Evolutionary conservation across 495 filamentous ascomycete species (phyloP).

Genomic region (Aspergillus bridgeri): DNA sequence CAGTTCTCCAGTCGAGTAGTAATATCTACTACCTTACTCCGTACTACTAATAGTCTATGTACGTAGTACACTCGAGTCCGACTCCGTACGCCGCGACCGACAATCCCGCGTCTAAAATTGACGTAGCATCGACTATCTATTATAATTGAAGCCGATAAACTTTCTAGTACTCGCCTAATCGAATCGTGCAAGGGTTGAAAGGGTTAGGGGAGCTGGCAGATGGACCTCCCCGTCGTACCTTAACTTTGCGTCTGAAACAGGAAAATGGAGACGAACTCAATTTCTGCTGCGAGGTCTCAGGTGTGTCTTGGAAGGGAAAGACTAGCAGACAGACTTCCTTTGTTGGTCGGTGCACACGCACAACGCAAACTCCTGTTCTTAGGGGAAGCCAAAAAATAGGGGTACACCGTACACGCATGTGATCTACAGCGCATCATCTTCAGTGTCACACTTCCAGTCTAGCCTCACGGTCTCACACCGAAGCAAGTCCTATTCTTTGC

Average conservation of each 20-base stretch:
- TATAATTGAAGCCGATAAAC: background rate
- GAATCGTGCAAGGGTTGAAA: background rate
- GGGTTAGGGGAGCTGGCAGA: background rate
- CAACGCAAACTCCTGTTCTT: constrained; percentile 6
- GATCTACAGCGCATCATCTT: constrained; percentile 6
- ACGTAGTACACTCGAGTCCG: background rate
- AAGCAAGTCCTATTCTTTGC: constrained; percentile 1
- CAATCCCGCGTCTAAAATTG: background rate
- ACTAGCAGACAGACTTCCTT: constrained; percentile 1
- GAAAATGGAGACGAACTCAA: background rate
- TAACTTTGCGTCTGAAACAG: background rate
- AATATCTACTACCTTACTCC: no score
- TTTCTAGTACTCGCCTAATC: background rate
- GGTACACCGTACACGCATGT: background rate
- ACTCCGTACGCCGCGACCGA: background rate
- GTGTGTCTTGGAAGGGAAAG: constrained; percentile 1
- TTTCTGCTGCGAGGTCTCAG: background rate
- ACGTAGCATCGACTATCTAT: background rate
- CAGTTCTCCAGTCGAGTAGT: no score
- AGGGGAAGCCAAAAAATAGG: background rate
- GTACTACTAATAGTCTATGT: no score
- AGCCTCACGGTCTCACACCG: no score
- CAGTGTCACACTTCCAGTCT: constrained; percentile 1
- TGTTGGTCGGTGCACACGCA: background rate
- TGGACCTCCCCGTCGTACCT: background rate